A percentile compares a stretch with the other conserved stretches of the same genome.
Conservation (phyloP, 805 yeast species). For the Candida palmyrensis region DNA sequence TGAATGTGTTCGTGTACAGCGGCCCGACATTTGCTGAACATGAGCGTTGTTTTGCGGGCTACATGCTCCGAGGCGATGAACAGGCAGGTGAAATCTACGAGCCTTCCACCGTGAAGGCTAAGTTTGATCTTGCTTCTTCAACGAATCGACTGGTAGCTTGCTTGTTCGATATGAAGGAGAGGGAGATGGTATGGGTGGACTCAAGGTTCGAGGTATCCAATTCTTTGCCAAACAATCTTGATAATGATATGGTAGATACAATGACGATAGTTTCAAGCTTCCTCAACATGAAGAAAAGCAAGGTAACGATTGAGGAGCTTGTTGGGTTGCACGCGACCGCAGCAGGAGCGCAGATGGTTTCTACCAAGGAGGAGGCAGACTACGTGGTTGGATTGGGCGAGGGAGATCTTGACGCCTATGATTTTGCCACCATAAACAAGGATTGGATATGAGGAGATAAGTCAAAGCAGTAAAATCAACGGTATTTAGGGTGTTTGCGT, state of each 20-base stretch:
- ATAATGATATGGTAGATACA: not conserved
- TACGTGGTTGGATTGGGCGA: constrained; percentile 8
- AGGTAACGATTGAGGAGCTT: constrained; percentile 6
- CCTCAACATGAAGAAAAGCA: constrained; percentile 3
- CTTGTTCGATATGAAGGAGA: constrained; percentile 6
- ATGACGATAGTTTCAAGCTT: not conserved
- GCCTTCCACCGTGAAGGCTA: constrained; percentile 6
- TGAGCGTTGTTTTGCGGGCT: constrained; percentile 8
- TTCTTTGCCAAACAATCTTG: constrained; percentile 1
- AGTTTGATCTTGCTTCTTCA: constrained; percentile 6
- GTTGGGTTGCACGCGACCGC: constrained; percentile 5
- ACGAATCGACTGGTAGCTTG: constrained; percentile 1
- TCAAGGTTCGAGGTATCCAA: not conserved
- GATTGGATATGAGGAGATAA: constrained; percentile 8
- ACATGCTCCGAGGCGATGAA: constrained; percentile 6
- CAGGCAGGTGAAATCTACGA: constrained; percentile 7
- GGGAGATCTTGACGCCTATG: constrained; percentile 8
- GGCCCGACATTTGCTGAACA: constrained; percentile 6
- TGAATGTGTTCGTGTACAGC: constrained; percentile 5
- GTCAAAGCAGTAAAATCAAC: too few species aligned
- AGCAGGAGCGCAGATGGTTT: constrained; percentile 3
- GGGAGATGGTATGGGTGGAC: constrained; percentile 7
- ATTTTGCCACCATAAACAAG: constrained; percentile 9
- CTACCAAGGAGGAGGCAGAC: constrained; percentile 5
- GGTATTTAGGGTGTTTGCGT: too few species aligned